Conservation (phyloP, 345 rosid species). For the Stellera chamaejasme region DNA sequence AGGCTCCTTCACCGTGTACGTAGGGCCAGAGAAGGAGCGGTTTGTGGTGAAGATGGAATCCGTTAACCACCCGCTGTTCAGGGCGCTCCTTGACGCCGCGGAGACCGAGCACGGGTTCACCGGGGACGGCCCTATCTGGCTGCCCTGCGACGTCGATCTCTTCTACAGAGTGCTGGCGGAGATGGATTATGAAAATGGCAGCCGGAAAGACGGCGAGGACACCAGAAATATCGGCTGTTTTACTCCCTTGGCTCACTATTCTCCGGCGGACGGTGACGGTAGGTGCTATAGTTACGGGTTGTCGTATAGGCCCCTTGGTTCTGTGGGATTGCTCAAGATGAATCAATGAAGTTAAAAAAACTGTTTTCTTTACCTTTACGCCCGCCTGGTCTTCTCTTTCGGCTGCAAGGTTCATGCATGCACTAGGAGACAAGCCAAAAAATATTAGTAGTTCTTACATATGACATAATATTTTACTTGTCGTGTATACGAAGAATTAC, state of each 20-base stretch:
- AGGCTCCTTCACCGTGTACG: slow-evolving; percentile 72
- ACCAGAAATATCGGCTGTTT: slow-evolving; percentile 16
- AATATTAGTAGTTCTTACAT: too few species aligned
- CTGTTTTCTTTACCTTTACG: too few species aligned
- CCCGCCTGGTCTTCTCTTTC: too few species aligned
- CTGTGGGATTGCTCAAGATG: too few species aligned
- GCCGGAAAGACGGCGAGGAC: neutral
- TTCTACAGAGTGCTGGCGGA: slow-evolving; percentile 46
- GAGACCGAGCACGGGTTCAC: slow-evolving; percentile 54
- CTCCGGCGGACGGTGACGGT: slow-evolving; percentile 6
- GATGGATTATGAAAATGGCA: slow-evolving; percentile 8
- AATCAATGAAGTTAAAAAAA: too few species aligned
- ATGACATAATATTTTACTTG: too few species aligned
- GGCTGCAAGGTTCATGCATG: too few species aligned
- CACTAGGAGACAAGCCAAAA: too few species aligned
- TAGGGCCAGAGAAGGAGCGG: slow-evolving; percentile 49
- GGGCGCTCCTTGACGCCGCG: slow-evolving; percentile 63
- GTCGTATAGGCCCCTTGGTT: too few species aligned
- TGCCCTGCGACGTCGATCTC: slow-evolving; percentile 68
- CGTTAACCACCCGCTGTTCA: slow-evolving; percentile 66
- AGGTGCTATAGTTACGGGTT: too few species aligned
- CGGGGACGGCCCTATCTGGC: slow-evolving; percentile 54
- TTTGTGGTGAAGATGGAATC: slow-evolving; percentile 42
- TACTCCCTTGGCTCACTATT: slow-evolving; percentile 18
- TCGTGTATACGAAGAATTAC: too few species aligned